These are phyloP conservation scores for Rhypophila decipiens DNA, from an alignment of 495 filamentous ascomycete genomes.

Conservation along the genomic window DNA sequence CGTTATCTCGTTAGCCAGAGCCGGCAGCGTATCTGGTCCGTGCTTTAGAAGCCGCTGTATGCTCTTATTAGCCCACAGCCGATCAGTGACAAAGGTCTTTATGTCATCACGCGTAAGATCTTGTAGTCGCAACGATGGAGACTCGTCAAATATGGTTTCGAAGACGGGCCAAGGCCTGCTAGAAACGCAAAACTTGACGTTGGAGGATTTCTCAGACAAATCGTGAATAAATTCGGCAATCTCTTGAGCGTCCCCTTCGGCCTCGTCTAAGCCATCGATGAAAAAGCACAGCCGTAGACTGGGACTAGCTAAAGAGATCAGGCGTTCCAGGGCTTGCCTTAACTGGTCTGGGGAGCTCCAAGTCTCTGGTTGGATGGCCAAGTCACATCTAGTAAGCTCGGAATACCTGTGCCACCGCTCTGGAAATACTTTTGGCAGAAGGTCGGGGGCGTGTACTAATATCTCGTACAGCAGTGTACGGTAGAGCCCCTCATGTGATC, in stretches of 20 bases:
- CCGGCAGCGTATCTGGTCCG: neutral
- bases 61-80: neutral
- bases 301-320: neutral
- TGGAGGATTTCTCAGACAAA: neutral
- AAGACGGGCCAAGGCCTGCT: slow-evolving; percentile 7
- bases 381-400: neutral
- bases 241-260: slow-evolving; percentile 1
- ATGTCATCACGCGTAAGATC: slow-evolving; percentile 14
- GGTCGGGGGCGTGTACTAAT: neutral
- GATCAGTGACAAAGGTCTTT: neutral
- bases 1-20: neutral
- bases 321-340: neutral
- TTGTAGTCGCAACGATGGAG: slow-evolving; percentile 8
- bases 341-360: neutral
- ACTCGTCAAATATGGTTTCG: neutral
- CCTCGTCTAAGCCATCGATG: slow-evolving; percentile 13
- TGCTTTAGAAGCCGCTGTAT: neutral
- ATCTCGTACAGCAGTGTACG: neutral
- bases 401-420: neutral
- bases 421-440: neutral
- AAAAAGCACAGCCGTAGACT: neutral
- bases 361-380: neutral
- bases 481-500: neutral
- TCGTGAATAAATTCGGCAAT: slow-evolving; percentile 6
- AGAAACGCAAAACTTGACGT: slow-evolving; percentile 12